Evolutionary conservation across 495 filamentous ascomycete species (phyloP), one percentile per base, ranked within the genome.

Genomic region (Hyaloscypha finlandica): DNA sequence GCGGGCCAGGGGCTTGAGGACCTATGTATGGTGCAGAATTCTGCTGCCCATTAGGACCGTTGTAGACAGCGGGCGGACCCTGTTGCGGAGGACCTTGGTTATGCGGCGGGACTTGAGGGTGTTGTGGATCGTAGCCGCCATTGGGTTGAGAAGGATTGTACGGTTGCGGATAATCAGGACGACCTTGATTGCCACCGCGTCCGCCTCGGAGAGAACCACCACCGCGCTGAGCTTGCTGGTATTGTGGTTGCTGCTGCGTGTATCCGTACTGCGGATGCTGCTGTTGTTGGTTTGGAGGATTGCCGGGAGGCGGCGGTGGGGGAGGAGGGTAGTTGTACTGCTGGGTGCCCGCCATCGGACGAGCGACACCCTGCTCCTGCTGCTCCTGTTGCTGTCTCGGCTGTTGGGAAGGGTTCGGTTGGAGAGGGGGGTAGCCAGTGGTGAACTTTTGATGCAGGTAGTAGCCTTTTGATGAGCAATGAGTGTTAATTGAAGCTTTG

Each of bases 321-420:
- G 83, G 83, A 65, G 84, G 84, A 35, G 84, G 83, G 74, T 84
- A 86, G 70, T 74, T 78, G 62, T 81, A 77, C 77, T 71, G 68
- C 31, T 66, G 66, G 25, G 63, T 33, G 45, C 66, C 64, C 55
- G 72, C 65, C 73, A 74, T 74, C 16, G 62, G 37, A 14, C 33
- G n/a, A 33, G 16, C 19, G 58, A 25, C 22, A 12, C 35, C 35
- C 8, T 25, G 25, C 25, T 12, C 35, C 35, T 37, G 35, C 35
- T 6, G 35, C 35, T n/a, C 19, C 16, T 12, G 51, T 3, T n/a
- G 6, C 16, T 12, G 51, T 53, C 19, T 25, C 51, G 51, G 22
- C 6, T 6, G 19, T 6, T 14, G 19, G 51, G 8, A 20, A n/a
- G 51, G 51, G 6, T 1, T 9, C 1, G 51, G 22, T 53, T 53